Conservation (phyloP, 495 filamentous ascomycete species). For the Peziza echinospora region DNA sequence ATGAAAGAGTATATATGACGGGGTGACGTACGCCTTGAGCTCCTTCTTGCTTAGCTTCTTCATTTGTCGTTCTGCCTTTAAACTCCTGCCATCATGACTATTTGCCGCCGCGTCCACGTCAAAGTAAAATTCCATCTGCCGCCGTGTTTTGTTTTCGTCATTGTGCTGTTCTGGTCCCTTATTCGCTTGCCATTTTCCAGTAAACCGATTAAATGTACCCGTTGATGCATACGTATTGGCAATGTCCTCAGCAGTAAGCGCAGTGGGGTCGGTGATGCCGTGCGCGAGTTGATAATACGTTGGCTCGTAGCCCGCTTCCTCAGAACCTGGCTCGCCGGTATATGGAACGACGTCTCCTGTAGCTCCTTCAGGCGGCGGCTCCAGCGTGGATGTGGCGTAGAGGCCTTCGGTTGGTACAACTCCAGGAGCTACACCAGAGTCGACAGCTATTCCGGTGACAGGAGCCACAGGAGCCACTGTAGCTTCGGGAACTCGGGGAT, state of each 20-base stretch:
- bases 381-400: slow-evolving; percentile 2
- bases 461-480: slow-evolving; percentile 1
- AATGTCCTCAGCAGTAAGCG: slow-evolving; percentile 22
- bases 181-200: slow-evolving; percentile 57
- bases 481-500: slow-evolving; percentile 49
- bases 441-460: slow-evolving; percentile 36
- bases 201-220: slow-evolving; percentile 78
- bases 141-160: slow-evolving; percentile 67
- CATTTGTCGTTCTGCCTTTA: slow-evolving; percentile 75
- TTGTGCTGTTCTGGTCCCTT: slow-evolving; percentile 54
- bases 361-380: neutral
- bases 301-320: neutral
- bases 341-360: neutral
- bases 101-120: slow-evolving; percentile 97
- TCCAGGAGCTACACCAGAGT: slow-evolving; percentile 9
- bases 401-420: neutral
- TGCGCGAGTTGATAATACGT: slow-evolving; percentile 14
- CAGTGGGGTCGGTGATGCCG: slow-evolving; percentile 14
- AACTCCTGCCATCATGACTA: slow-evolving; percentile 68
- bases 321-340: neutral
- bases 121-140: slow-evolving; percentile 89
- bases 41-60: slow-evolving; percentile 75
- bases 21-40: slow-evolving; percentile 37
- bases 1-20: neutral
- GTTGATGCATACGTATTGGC: slow-evolving; percentile 36